phyloP scores from a whole-genome alignment of 768 basidiomycete species.

The Kwoniella europaea region DNA sequence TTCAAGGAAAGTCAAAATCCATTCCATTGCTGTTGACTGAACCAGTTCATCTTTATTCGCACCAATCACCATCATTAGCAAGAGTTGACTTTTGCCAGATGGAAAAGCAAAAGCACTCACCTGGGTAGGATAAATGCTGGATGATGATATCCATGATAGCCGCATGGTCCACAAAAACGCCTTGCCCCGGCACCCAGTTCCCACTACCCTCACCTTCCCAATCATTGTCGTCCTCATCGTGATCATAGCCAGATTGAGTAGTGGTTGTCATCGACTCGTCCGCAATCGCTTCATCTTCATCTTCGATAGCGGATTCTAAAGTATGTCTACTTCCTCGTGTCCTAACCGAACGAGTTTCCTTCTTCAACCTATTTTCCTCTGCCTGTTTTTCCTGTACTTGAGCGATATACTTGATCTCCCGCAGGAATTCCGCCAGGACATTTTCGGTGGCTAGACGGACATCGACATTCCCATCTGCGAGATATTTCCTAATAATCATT shows the following conservation, averaged over 20 bases:
- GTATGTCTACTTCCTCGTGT: constrained; percentile 59
- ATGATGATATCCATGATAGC: constrained; percentile 93
- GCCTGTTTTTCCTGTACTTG: constrained; percentile 64
- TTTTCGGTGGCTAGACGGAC: constrained; percentile 89
- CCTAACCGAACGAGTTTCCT: constrained; percentile 31
- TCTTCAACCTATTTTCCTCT: constrained; percentile 30
- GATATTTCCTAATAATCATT: constrained; percentile 73
- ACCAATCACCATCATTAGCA: background rate
- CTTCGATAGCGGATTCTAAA: constrained; percentile 41
- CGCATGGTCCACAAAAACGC: constrained; percentile 85
- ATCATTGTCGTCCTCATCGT: constrained; percentile 47
- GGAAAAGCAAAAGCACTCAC: constrained; percentile 62
- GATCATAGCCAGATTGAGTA: constrained; percentile 32
- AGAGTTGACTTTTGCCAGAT: background rate
- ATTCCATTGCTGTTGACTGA: constrained; percentile 88
- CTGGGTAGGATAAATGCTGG: constrained; percentile 75
- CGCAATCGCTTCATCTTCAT: constrained; percentile 33
- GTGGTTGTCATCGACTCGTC: constrained; percentile 31
- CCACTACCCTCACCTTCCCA: constrained; percentile 57
- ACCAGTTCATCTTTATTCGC: constrained; percentile 79
- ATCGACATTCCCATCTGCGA: constrained; percentile 92
- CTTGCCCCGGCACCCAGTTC: constrained; percentile 91
- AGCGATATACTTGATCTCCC: constrained; percentile 86
- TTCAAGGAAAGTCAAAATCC: constrained; percentile 86
- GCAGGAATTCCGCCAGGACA: constrained; percentile 82